Evolutionary conservation across 208 protist species (phyloP).

Genomic region (Trypanosoma mega): DNA sequence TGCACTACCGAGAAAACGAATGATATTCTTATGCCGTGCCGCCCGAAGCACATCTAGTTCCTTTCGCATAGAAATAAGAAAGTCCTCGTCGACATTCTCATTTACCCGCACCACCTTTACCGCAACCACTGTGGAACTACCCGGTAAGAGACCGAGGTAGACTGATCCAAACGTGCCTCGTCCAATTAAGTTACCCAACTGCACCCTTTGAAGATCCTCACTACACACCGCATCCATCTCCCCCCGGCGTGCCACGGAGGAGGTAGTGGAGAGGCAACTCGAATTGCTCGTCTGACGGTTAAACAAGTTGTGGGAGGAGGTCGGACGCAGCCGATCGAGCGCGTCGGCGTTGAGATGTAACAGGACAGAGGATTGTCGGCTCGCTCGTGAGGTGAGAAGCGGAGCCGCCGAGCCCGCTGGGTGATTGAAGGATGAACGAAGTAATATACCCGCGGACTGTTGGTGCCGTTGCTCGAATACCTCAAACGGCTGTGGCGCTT

Average conservation of each 20-base stretch:
- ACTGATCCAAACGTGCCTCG: constrained; percentile 66
- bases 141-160: constrained; percentile 47
- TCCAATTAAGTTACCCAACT: constrained; percentile 44
- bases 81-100: constrained; percentile 30
- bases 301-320: constrained; percentile 1
- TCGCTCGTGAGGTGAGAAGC: no score
- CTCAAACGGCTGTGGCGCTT: no score
- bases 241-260: constrained; percentile 43
- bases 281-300: constrained; percentile 25
- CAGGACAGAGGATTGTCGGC: not conserved
- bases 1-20: constrained; percentile 65
- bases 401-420: no score
- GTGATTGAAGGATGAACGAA: no score
- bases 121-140: constrained; percentile 43
- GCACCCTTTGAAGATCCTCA: constrained; percentile 25
- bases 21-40: constrained; percentile 68
- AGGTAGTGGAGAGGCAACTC: constrained; percentile 41
- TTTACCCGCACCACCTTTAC: constrained; percentile 60
- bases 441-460: no score
- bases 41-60: constrained; percentile 66
- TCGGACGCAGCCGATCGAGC: constrained; percentile 26
- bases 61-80: constrained; percentile 40
- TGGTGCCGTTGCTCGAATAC: no score
- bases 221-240: constrained; percentile 45
- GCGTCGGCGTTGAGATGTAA: constrained; percentile 27